Evolutionary conservation across 2,329 filamentous ascomycete species (phyloP), one percentile per base, ranked within the genome.

Genomic region (Ascochyta viciae-villosae): DNA sequence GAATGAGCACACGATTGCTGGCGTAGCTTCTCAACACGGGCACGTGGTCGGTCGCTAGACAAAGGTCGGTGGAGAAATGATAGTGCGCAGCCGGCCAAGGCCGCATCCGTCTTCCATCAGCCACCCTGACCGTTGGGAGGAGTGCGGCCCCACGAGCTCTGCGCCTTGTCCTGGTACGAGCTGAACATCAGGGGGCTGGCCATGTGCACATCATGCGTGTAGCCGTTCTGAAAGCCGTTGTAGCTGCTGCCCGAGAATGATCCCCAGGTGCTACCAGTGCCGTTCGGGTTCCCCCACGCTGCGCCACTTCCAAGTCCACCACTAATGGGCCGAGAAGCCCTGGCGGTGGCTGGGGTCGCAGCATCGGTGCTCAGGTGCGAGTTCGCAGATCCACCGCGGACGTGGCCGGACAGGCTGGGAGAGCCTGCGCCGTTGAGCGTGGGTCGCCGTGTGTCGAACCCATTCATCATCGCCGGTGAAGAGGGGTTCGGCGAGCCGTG

Each of bases 101-200:
- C 42, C 16, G 38, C 47, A 33, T 6, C 35, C 33, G 8, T 16
- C 1, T 16, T 44, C 26, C 10, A 72, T 76, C 74, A 76, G 60
- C 74, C 74, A 46, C 66, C 74, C 60, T 76, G 74, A 43, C 74
- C 74, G 51, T 74, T 74, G 1, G 73, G 70, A 5, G 74, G 72
- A 12, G 71, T 74, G 15, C 67, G 72, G n/a, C 67, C 65, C 62
- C 71, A 75, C 1, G 70, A 70, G 47, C 67, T 73, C n/a, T 66
- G 63, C 7, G 58, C 62, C 29, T 61, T 59, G 16, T 71, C 65
- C 29, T 67, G 57, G 48, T 74, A 80, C 5, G 75, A 73, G 55
- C 74, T 75, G 57, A 79, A 81, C 6, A 80, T 65, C 29, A 80
- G 49, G 8, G 77, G 76, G 55, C 76, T 79, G 7, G 70, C 71